phyloP scores from a whole-genome alignment of 2,329 filamentous ascomycete species.

The Chaetomiaceae sp. region DNA sequence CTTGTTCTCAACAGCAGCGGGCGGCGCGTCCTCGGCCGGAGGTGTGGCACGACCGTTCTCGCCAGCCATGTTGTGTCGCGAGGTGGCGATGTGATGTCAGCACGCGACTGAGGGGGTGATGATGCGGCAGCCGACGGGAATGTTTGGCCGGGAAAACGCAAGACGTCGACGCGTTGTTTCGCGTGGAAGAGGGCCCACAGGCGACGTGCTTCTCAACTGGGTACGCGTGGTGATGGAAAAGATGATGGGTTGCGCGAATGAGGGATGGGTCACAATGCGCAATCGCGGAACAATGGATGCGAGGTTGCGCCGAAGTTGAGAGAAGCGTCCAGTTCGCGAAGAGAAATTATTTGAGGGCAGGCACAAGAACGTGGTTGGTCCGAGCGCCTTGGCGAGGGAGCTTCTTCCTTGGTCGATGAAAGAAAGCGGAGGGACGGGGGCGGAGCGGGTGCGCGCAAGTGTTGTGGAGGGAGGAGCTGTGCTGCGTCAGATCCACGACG shows the following conservation, averaged over 20 bases:
- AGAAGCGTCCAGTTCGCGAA: slow-evolving; percentile 15
- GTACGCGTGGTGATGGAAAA: slow-evolving; percentile 19
- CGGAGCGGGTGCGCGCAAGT: slow-evolving; percentile 3
- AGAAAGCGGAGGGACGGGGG: slow-evolving; percentile 2
- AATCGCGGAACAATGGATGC: slow-evolving; percentile 15
- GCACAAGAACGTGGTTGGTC: slow-evolving; percentile 22
- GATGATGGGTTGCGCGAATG: slow-evolving; percentile 23
- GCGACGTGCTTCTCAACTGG: slow-evolving; percentile 10
- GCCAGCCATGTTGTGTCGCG: slow-evolving; percentile 28
- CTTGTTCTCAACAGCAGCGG: slow-evolving; percentile 18
- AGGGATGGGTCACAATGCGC: slow-evolving; percentile 17
- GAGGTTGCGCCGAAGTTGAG: slow-evolving; percentile 21
- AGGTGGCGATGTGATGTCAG: slow-evolving; percentile 28
- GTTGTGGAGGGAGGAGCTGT: slow-evolving; percentile 4
- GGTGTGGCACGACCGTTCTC: slow-evolving; percentile 22
- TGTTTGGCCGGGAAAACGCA: slow-evolving; percentile 21
- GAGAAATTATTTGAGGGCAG: slow-evolving; percentile 26
- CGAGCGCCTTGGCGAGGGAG: slow-evolving; percentile 24
- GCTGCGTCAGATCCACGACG: slow-evolving; percentile 19
- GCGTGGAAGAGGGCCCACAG: slow-evolving; percentile 16
- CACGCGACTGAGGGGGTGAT: slow-evolving; percentile 18
- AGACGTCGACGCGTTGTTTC: slow-evolving; percentile 25
- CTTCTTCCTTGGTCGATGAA: slow-evolving; percentile 11
- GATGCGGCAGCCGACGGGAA: background rate
- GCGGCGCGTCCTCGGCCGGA: slow-evolving; percentile 20